Evolutionary conservation across 768 basidiomycete species (phyloP), one percentile per base, ranked within the genome.

Genomic region (Clitopilus passeckerianus): DNA sequence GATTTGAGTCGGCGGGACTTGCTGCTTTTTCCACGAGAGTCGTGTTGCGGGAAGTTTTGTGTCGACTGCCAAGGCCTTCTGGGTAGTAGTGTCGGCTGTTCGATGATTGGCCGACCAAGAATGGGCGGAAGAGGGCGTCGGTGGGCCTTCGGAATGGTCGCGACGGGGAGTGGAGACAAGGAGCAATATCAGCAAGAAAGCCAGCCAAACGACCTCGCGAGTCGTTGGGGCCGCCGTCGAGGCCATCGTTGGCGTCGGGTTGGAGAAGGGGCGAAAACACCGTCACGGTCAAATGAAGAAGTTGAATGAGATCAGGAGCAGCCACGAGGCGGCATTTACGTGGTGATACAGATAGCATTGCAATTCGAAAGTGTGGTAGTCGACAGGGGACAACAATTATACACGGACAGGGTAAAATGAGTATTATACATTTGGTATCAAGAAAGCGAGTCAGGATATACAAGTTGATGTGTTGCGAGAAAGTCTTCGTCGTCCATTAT

Each of bases 1-100:
- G 2, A 95, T 76, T 54, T 80, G 80, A 5, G 94, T 92, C 46
- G 78, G 67, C 1, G 86, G 86, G 5, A 87, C 72, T 23, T 61
- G 61, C 0, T 65, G 68, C 5, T 65, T 53, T 1, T 65, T 58
- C 81, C 80, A 84, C 0, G 74, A 70, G 22, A 81, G 58, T n/a
- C 70, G 70, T 16, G 70, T 71, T 30, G 67, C 61, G 50, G 65
- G 61, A 7, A 27, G 35, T 33, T 63, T 65, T 22, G 64, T 60
- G 15, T 53, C 53, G 14, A 56, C 58, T 12, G 46, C 46, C 46
- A 50, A 50, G 10, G 59, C 37, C 60, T 64, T 60, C 16, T 66
- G 65, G 27, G 43, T 58, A 53, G 53, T 60, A 52, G 57, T 34
- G 34, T 56, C 35, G 20, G 60, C 37, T 34, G 53, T 62, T 46